Conservation (phyloP, 2,329 filamentous ascomycete species). For the Cordyceps militaris region DNA sequence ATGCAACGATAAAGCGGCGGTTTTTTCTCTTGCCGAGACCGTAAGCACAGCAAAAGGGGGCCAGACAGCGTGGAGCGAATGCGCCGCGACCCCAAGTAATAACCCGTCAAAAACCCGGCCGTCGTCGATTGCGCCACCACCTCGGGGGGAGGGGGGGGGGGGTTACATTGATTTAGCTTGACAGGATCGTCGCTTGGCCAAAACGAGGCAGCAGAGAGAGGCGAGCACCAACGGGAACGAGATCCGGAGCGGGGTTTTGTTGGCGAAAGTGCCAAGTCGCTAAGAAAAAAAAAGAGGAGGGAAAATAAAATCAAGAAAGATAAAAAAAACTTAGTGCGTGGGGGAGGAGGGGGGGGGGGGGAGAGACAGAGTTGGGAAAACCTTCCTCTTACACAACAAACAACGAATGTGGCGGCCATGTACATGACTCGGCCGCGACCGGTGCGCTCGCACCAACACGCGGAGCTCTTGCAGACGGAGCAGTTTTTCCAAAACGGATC, state of each 20-base stretch:
- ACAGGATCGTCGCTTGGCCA: neutral
- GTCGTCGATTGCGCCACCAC: conserved; percentile 3
- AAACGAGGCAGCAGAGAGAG: neutral
- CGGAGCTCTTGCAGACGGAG: conserved; percentile 8
- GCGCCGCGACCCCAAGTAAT: neutral
- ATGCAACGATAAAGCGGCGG: neutral
- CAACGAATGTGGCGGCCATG: conserved; percentile 1
- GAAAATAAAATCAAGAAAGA: neutral
- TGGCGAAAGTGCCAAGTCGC: neutral
- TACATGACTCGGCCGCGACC: conserved; percentile 9
- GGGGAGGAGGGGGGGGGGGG: too few relatives aligned
- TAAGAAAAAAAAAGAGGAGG: neutral
- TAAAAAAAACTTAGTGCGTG: too few relatives aligned
- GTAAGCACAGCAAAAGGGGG: conserved; percentile 9
- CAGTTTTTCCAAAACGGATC: conserved; percentile 11
- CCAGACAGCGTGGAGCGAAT: conserved; percentile 1
- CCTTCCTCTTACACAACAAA: neutral
- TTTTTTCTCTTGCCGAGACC: neutral
- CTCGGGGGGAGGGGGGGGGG: neutral
- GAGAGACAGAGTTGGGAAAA: neutral
- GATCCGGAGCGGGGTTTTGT: neutral
- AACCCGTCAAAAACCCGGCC: neutral
- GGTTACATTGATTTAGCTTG: neutral
- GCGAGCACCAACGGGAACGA: too few relatives aligned
- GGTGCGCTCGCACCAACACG: conserved; percentile 4